Evolutionary conservation across 345 rosid genomes (phyloP).

Genomic region (Eucalyptus curtisii): DNA sequence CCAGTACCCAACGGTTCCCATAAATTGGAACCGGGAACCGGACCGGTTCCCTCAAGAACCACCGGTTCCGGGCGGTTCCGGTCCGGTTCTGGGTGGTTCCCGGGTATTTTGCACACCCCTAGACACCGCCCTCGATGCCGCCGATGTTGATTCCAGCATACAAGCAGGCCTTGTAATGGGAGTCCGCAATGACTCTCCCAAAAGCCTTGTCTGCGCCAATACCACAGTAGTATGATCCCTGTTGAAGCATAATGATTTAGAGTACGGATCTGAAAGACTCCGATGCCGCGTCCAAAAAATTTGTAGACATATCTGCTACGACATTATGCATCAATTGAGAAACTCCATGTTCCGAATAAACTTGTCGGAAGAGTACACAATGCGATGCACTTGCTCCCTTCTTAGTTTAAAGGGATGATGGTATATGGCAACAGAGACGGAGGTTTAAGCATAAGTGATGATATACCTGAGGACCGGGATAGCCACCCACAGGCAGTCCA

Average conservation of each 20-base stretch:
- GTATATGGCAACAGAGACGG: neutral
- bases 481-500: too few relatives aligned
- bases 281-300: neutral
- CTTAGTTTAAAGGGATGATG: neutral
- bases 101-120: too few relatives aligned
- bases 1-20: too few relatives aligned
- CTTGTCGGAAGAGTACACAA: neutral
- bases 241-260: neutral
- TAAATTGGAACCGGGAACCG: too few relatives aligned
- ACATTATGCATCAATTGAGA: neutral
- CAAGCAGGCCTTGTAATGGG: constrained; percentile 86
- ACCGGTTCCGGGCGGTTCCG: too few relatives aligned
- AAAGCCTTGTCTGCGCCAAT: constrained; percentile 77
- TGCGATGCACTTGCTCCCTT: neutral
- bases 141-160: constrained; percentile 58
- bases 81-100: too few relatives aligned
- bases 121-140: constrained; percentile 85
- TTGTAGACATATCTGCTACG: neutral
- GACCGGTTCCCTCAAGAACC: too few relatives aligned
- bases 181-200: constrained; percentile 74
- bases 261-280: neutral
- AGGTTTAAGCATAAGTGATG: neutral
- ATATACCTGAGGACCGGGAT: constrained; percentile 59
- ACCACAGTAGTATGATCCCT: constrained; percentile 73
- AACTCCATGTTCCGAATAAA: neutral